Conservation (phyloP, 1,284 basidiomycete genomes). For the Ceratobasidium sp. region DNA sequence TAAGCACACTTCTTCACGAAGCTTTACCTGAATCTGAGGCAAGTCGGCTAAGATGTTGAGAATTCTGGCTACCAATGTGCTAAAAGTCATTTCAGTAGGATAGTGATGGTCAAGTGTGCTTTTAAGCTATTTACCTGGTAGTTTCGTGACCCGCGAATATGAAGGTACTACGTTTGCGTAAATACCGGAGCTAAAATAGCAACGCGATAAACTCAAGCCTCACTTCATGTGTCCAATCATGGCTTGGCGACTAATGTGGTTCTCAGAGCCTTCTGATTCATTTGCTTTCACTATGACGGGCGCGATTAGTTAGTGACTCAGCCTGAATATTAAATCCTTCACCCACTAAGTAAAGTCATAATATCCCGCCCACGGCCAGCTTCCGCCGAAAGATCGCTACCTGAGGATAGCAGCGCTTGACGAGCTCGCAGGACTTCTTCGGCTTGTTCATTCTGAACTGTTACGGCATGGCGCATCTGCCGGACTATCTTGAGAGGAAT, state of each 20-base stretch:
- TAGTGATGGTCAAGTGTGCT: neutral
- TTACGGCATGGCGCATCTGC: slow-evolving; percentile 56
- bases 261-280: slow-evolving; percentile 49
- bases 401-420: too few species aligned
- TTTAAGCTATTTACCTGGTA: neutral
- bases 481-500: slow-evolving; percentile 55
- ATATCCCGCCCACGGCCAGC: too few species aligned
- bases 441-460: too few species aligned
- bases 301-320: neutral
- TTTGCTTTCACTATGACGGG: too few species aligned
- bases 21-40: slow-evolving; percentile 60
- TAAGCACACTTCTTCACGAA: too few species aligned
- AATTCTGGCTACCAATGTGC: slow-evolving; percentile 73
- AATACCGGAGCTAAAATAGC: too few species aligned
- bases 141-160: slow-evolving; percentile 49
- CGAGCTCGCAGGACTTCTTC: too few species aligned
- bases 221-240: slow-evolving; percentile 60
- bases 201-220: slow-evolving; percentile 34
- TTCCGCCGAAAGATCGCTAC: too few species aligned
- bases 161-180: neutral
- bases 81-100: slow-evolving; percentile 11
- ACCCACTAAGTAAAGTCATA: slow-evolving; percentile 60
- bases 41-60: slow-evolving; percentile 67
- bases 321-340: neutral
- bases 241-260: slow-evolving; percentile 53